Base-by-base conservation (phyloP, 768 basidiomycete genomes). In the Termitomyces sp. region DNA sequence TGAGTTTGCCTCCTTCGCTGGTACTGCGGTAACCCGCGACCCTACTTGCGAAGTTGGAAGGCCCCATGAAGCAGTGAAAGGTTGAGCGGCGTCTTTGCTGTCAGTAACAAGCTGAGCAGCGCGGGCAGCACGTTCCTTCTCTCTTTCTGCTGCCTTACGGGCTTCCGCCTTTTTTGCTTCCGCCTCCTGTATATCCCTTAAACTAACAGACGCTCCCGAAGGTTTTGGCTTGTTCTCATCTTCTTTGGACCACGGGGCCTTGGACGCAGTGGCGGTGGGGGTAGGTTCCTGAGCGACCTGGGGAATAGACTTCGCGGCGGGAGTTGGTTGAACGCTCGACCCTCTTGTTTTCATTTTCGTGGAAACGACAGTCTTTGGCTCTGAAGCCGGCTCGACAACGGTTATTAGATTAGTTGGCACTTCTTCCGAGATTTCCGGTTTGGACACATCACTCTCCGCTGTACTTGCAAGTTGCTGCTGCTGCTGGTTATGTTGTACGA, bases 131-230 rank as follows among this genome's bases (percentile, higher is more conserved):
- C 83, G 81, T 58, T 90, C 87, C 44, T 82, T 82, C 61, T 91
- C 87, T 61, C 85, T 82, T 61, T 92, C 87, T 20, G 82, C 84
- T 24, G 78, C 79, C 68, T 90, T 95, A 43, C 88, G 82, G 12
- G 80, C 84, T 64, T 92, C 94, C 2, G 82, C 78, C 65, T 86
- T 88, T 72, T 84, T 92, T 8, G 82, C 84, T 71, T 99, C 97
- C 2, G 88, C 86, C 63, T 97, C 94, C 69, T 99, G 97, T 46
- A 99, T 99, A 57, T 98, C 94, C 55, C 94, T 87, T 37, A 99
- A 74, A 60, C 90, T 92, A 37, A 87, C 75, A 24, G 86, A 73
- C 5, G 72, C 64, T 16, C 70, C 70, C 14, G 72, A 65, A 7
- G 69, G 64, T 67, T 79, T 78, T 46, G 75, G 68, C 67, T 84